Base-by-base conservation (phyloP, 2,329 filamentous ascomycete species). In the Pezicula radicicola region DNA sequence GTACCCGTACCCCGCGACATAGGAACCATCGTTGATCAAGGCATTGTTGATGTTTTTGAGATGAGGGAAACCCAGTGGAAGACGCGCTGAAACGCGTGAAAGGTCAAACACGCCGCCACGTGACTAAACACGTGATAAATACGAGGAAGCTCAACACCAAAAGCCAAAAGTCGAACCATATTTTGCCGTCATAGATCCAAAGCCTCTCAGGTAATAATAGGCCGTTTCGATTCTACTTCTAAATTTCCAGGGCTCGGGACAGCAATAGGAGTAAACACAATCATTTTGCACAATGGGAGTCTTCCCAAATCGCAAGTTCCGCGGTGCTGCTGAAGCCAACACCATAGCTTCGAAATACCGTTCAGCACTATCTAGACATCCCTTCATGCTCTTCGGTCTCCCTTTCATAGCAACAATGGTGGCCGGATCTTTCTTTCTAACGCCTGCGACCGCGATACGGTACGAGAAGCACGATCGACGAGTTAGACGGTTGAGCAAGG, bases 401-500 rank as follows among this genome's bases (percentile, higher is more conserved):
- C 95, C 94, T 1, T 99, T 99, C 71, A 81, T 99, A 60, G 75
- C 83, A 51, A 86, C 96, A 53, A 96, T 99, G 66, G 83, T 99
- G 25, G 90, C 87, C 2, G 93, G 91, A 1, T 96, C 90, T 3
- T 99, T 99, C 71, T 88, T 96, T 63, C 80, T 99, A 46, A 97
- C 94, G 0, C 94, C 93, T 1, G 94, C 93, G 5, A 93, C 95
- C 19, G 94, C 95, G 13, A 77, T 99, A 46, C 83, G 95, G 53
- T 99, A 97, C 72, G 94, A 99, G 74, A 84, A 89, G 56, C 85
- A 97, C 66, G 94, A 99, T 68, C 84, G 91, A 57, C 93, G 90
- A 73, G 90, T 97, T 54, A 82, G 88, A 64, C 88, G 92, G 72
- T 71, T 97, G 73, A 88, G 83, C 54, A 84, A 88, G 62, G 89